phyloP scores from a whole-genome alignment of 257 asterid species.

The Solanum phureja region DNA sequence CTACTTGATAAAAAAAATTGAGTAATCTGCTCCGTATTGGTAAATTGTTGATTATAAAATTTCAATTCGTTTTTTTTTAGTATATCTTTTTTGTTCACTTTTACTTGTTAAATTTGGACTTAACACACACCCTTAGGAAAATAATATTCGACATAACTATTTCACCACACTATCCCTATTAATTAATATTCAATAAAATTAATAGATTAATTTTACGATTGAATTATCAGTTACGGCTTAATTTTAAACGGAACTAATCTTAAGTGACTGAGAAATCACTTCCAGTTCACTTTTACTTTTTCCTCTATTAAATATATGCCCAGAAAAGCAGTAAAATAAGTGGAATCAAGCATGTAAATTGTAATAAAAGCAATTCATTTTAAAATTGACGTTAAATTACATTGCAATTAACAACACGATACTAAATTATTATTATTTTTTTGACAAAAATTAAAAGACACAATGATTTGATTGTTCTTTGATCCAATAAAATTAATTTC shows the following conservation, averaged over 20 bases:
- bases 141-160: no score
- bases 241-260: neutral
- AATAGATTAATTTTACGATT: neutral
- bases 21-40: neutral
- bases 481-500: constrained; percentile 10
- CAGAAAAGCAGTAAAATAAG: neutral
- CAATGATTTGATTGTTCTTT: constrained; percentile 21
- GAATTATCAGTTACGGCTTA: neutral
- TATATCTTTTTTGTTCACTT: rapidly evolving
- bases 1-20: neutral
- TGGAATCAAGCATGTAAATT: neutral
- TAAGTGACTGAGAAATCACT: neutral
- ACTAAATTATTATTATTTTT: no score
- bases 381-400: neutral
- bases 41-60: neutral
- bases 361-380: neutral
- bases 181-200: no score
- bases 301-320: neutral
- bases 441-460: neutral
- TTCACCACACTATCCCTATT: neutral
- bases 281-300: neutral
- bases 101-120: no score
- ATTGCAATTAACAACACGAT: neutral
- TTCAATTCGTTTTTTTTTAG: neutral
- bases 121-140: neutral